phyloP scores from a whole-genome alignment of 768 basidiomycete genomes.

The Phanerochaete sordida region DNA sequence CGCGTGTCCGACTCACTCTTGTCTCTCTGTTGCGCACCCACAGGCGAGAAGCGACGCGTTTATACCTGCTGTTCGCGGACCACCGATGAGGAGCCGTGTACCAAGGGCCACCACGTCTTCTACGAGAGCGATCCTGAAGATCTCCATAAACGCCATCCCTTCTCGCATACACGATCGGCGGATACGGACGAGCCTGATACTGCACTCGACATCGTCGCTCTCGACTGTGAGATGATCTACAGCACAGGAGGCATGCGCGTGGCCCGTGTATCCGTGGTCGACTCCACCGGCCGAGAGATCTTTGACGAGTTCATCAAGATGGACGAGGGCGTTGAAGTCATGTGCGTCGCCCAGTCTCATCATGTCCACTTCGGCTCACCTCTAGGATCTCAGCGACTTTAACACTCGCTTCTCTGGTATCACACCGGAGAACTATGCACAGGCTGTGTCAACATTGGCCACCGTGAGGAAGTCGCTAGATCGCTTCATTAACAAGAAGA shows the following conservation, averaged over 20 bases:
- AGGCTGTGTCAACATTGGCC: constrained; percentile 62
- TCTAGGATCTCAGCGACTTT: constrained; percentile 58
- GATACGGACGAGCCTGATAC: constrained; percentile 25
- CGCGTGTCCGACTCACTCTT: neutral
- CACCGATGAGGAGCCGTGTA: constrained; percentile 63
- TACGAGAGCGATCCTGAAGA: constrained; percentile 65
- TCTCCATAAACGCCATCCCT: constrained; percentile 74
- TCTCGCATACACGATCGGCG: constrained; percentile 44
- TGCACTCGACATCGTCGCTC: constrained; percentile 73
- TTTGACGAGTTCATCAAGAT: constrained; percentile 82
- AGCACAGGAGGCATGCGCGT: constrained; percentile 90
- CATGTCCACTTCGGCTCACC: neutral
- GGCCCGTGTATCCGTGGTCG: constrained; percentile 87
- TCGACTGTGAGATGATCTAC: constrained; percentile 98
- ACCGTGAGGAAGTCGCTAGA: constrained; percentile 68
- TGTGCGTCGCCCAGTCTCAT: constrained; percentile 43
- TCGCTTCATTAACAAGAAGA: constrained; percentile 68
- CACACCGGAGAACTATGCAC: constrained; percentile 50
- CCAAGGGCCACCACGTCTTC: constrained; percentile 86
- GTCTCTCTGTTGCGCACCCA: neutral
- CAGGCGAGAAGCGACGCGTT: constrained; percentile 66
- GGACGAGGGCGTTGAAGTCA: constrained; percentile 76
- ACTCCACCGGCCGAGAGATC: constrained; percentile 66
- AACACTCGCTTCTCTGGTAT: constrained; percentile 92
- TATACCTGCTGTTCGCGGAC: constrained; percentile 80